Base-by-base conservation (phyloP, 768 basidiomycete genomes). In the Lentinula boryana region DNA sequence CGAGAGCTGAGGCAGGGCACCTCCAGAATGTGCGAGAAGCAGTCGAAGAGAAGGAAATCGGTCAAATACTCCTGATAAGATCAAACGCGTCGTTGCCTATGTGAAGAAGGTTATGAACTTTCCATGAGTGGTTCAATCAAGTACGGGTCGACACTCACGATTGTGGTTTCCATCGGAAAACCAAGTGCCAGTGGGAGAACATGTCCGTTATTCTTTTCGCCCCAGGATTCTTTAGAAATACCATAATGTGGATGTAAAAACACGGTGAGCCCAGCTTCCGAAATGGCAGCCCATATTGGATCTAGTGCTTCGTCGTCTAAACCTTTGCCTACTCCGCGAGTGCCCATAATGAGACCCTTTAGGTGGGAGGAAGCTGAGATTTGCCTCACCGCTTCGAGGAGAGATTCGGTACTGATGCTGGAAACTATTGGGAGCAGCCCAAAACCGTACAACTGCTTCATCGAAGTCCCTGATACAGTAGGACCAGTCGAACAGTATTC, bases 181-280 rank as follows among this genome's bases (percentile, higher is more conserved):
- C 93, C 93, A 15, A 93, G 79, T 0, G 91, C 90, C 56, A 95
- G 81, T 2, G 92, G 89, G 32, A 95, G 82, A 41, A 93, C 93
- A 64, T 95, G 93, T 0, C 93, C 93, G 65, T 95, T 94, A 44
- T 86, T 81, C 62, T 78, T 83, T 59, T 85, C 80, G 1, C 92
- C 92, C 81, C 89, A 95, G 3, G 83, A 83, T 50, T 80, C 80
- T n/a, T 74, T 73, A 65, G 87, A 87, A 23, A 95, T 82, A 10
- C 91, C 90, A 68, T 94, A 94, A 70, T 95, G 93, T 7, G 91
- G 92, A 66, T 93, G 92, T 33, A 95, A 70, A 75, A 95, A 95
- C 21, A 89, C 83, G 21, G 91, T 87, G 8, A 95, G 80, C 2
- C 82, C 83, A 1, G 84, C 79, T 48, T 80, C 74, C 59, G 86